phyloP scores from a whole-genome alignment of 2,329 filamentous ascomycete species.

The Dothidotthia symphoricarpi region DNA sequence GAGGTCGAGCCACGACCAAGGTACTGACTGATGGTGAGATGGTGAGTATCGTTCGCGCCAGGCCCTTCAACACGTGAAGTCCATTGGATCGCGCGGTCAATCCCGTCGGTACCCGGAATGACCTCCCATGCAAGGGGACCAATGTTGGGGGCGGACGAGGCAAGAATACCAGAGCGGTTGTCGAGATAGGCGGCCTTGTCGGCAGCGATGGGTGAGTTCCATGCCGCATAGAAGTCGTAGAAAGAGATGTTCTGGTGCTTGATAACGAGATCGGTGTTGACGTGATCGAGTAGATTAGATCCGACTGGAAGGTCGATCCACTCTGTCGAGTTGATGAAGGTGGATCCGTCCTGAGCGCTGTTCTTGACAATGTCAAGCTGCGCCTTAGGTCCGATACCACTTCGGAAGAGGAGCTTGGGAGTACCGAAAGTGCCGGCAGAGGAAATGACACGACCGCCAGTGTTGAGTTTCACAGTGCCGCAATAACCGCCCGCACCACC shows the following conservation, averaged over 20 bases:
- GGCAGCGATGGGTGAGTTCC: slow-evolving; percentile 43
- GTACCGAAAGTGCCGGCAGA: slow-evolving; percentile 69
- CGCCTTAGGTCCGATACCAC: slow-evolving; percentile 63
- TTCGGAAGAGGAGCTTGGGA: slow-evolving; percentile 66
- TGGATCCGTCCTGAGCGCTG: slow-evolving; percentile 44
- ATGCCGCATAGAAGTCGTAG: slow-evolving; percentile 67
- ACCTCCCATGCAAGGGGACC: slow-evolving; percentile 63
- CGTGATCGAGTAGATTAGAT: slow-evolving; percentile 53
- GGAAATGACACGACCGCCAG: slow-evolving; percentile 63
- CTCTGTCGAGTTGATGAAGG: slow-evolving; percentile 45
- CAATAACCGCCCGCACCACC: slow-evolving; percentile 60
- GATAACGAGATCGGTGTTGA: slow-evolving; percentile 57
- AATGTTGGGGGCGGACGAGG: slow-evolving; percentile 65
- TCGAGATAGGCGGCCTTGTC: slow-evolving; percentile 46
- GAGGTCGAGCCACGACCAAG: slow-evolving; percentile 64
- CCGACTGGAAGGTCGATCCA: slow-evolving; percentile 56
- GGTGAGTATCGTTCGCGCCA: slow-evolving; percentile 41
- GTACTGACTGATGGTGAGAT: slow-evolving; percentile 53
- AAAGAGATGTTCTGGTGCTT: slow-evolving; percentile 54
- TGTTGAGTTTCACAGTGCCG: slow-evolving; percentile 61
- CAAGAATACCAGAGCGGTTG: slow-evolving; percentile 58
- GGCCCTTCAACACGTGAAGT: slow-evolving; percentile 63
- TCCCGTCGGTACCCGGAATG: slow-evolving; percentile 56
- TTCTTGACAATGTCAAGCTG: slow-evolving; percentile 48
- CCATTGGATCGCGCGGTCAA: slow-evolving; percentile 64